A percentile compares a stretch with the other conserved stretches of the same genome.
phyloP scores from a whole-genome alignment of 108 stramenopile genomes.

The Fragilaria crotonensis region DNA sequence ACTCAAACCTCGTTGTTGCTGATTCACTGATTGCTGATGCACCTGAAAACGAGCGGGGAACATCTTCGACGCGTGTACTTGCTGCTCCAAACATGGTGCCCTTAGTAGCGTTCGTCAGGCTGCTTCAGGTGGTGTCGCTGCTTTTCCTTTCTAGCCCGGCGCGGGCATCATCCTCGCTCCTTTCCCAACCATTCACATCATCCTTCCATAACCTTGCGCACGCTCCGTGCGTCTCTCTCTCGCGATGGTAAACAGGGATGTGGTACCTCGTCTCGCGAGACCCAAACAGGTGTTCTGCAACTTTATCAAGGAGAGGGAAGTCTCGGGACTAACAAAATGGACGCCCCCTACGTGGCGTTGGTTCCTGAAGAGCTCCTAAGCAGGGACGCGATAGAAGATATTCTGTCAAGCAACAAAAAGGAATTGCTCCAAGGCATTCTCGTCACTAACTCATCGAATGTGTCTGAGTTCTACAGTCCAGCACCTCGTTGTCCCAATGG shows the following conservation, averaged over 20 bases:
- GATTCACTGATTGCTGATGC: too few relatives aligned
- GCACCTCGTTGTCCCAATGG: slow-evolving; percentile 60
- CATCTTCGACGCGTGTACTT: too few relatives aligned
- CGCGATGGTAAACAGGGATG: slow-evolving; percentile 74
- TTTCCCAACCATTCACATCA: slow-evolving; percentile 44
- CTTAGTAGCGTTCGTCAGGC: too few relatives aligned
- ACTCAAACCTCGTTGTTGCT: too few relatives aligned
- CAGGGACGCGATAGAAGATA: slow-evolving; percentile 23
- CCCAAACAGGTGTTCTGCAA: slow-evolving; percentile 45
- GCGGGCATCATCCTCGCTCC: slow-evolving; percentile 10
- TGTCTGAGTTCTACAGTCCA: slow-evolving; percentile 28
- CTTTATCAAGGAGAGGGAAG: slow-evolving; percentile 29
- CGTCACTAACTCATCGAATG: slow-evolving; percentile 43
- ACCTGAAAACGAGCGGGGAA: too few relatives aligned
- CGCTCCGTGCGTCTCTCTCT: slow-evolving; percentile 61
- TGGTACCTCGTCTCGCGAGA: slow-evolving; percentile 50
- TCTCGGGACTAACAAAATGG: background rate
- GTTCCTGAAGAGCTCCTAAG: slow-evolving; percentile 58
- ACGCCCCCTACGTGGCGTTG: slow-evolving; percentile 50
- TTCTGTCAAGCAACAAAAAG: slow-evolving; percentile 25
- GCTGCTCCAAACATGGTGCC: too few relatives aligned
- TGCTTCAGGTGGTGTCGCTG: background rate
- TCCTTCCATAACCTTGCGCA: slow-evolving; percentile 52
- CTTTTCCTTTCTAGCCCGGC: slow-evolving; percentile 5
- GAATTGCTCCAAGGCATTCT: slow-evolving; percentile 64